phyloP scores from a whole-genome alignment of 129 eudicot species.

The Lonicera japonica region DNA sequence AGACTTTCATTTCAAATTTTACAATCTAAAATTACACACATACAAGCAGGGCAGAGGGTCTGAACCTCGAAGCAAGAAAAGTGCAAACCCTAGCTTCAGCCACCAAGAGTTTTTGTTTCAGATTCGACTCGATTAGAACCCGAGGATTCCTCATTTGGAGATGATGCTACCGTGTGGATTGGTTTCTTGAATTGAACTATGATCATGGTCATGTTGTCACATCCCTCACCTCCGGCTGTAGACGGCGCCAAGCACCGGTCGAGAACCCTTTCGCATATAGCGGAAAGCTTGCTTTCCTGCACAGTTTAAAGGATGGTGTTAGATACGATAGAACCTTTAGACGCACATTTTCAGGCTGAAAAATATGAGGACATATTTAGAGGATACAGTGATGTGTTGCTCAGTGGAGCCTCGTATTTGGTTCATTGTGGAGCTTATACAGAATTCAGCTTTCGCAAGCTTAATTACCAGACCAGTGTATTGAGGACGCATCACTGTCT shows the following conservation, averaged over 20 bases:
- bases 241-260: conserved; percentile 86
- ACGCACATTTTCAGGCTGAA: too few species aligned
- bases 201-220: conserved; percentile 98
- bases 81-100: background rate
- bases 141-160: conserved; percentile 23
- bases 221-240: conserved; percentile 98
- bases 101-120: conserved; percentile 4
- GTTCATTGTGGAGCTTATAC: too few species aligned
- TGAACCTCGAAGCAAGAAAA: background rate
- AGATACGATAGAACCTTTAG: background rate
- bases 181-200: conserved; percentile 81
- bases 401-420: too few species aligned
- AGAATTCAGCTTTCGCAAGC: too few species aligned
- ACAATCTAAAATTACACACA: background rate
- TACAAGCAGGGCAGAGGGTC: background rate
- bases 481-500: too few species aligned
- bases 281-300: conserved; percentile 83
- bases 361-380: too few species aligned
- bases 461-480: too few species aligned
- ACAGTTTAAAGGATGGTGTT: background rate
- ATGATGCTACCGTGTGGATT: conserved; percentile 1
- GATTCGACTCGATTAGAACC: conserved; percentile 15
- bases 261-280: conserved; percentile 69
- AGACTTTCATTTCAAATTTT: background rate
- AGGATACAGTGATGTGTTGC: too few species aligned